Base-by-base conservation (phyloP, 2,329 filamentous ascomycete genomes). In the Septoria linicola region DNA sequence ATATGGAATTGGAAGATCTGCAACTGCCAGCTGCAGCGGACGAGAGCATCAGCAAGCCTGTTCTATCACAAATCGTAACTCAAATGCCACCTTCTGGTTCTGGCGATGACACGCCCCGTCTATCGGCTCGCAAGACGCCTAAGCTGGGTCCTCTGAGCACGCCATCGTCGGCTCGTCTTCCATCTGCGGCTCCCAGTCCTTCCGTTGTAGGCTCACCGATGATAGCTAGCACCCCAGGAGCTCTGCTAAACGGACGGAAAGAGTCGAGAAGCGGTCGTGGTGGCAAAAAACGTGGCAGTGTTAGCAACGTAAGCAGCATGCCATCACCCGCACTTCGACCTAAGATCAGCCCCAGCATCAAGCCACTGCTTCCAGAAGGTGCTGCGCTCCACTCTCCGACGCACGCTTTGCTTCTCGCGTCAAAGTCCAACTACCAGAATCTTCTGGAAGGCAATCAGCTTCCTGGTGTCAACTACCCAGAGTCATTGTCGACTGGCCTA, bases 391-490 rank as follows among this genome's bases (percentile, higher is more conserved):
- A 80, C 16, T 76, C 80, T 30, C 80, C 84, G 44, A 77, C 78
- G 2, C 82, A 83, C 51, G 81, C 83, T n/a, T 79, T 89, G 21
- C 80, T 97, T 37, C 79, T 99, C 21, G 88, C 91, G 30, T 89
- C 88, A 13, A 97, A 97, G 69, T 97, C 92, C 1, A 99, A 99
- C 66, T 99, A 99, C 65, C 92, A 97, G 65, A 95, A 96, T 63
- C 93, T 99, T 31, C 74, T 99, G 8, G 93, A 97, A 68, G 93
- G 93, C 41, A 97, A 90, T 43, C 85, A 86, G 49, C 83, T 96
- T 1, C 78, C 59, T 11, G 59, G 59, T 17, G 62, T 66, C 13
- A 87, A 87, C 1, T 97, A 96, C 62, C 91, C 92, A 0, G 89
- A 88, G 61, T 88, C 91, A 44, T 78, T 99, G 35, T 95, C 91